These are phyloP conservation scores for Populus euphratica DNA, from an alignment of 345 rosid genomes.

Conservation along the genomic window DNA sequence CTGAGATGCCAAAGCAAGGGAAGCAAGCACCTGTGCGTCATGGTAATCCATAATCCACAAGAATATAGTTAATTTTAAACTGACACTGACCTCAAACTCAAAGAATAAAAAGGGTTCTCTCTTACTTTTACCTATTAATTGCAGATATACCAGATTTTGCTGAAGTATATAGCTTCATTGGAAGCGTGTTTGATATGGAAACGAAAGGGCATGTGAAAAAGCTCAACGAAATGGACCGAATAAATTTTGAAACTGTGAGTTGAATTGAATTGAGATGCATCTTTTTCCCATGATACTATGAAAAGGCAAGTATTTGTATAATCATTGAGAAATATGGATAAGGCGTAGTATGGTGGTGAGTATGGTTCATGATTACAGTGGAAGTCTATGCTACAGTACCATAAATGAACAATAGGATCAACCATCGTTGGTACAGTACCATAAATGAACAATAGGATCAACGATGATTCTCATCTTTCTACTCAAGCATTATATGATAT, in stretches of 20 bases:
- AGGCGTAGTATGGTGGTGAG: not conserved
- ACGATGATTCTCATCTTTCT: not conserved
- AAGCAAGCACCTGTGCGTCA: slow-evolving; percentile 50
- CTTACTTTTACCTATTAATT: slow-evolving; percentile 18
- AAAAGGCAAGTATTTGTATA: not conserved
- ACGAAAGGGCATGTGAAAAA: slow-evolving; percentile 58
- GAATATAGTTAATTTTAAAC: not conserved
- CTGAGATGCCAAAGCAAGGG: slow-evolving; percentile 45
- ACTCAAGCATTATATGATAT: no score
- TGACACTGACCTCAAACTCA: not conserved
- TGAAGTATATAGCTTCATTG: slow-evolving; percentile 92
- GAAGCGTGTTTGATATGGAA: slow-evolving; percentile 84
- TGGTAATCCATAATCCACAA: slow-evolving; percentile 49
- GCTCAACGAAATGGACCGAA: slow-evolving; percentile 97
- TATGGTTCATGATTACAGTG: no score
- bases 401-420: not conserved
- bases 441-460: not conserved
- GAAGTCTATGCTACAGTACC: not conserved
- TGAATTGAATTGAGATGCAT: not conserved
- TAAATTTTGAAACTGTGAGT: slow-evolving; percentile 89
- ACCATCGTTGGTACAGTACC: not conserved
- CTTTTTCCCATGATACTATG: not conserved
- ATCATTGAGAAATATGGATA: not conserved
- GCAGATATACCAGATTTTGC: slow-evolving; percentile 82
- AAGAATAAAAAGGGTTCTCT: slow-evolving; percentile 1